Base-by-base conservation (phyloP, 805 yeast species). In the Starmerella stigmatis region DNA sequence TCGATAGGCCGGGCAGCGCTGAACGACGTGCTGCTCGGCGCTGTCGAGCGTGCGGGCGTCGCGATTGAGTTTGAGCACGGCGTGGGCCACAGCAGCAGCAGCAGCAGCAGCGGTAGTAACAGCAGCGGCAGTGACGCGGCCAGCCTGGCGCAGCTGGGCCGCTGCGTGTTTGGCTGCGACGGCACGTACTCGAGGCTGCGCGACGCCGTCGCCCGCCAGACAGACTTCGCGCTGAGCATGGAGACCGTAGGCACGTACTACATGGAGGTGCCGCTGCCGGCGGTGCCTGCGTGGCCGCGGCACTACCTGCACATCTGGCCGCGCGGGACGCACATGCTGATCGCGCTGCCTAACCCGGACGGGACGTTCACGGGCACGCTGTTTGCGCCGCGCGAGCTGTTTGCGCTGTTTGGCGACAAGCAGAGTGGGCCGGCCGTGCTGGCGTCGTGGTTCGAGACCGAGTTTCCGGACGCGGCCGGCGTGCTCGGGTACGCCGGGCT, bases 251-350 rank as follows among this genome's bases (percentile, higher is more conserved):
- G 84, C 58, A 79, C 81, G 69, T 79, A 82, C 55, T 88, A 88
- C 59, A 59, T 88, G 53, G 96, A 88, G 61, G 68, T 88, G 42
- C 74, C 73, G 52, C 81, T 88, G 35, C 86, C 94, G 9, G 72
- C 85, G 10, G 39, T 34, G 11, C 36, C 30, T n/a, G 17, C 28
- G 16, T 51, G 54, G 54, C 67, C 69, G 3, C 58, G 63, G 2
- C 77, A 84, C 63, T 86, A 84, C 60, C 69, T 88, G 42, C 96
- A 88, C 57, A 84, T 88, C 37, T 88, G 96, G 96, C 96, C 96
- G 4, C 69, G 96, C 37, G 75, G 78, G 47, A 71, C 82, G 44
- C 84, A 69, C 60, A 88, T 88, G 96, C 71, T 88, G 54, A 88
- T 88, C 57, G 95, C 95, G 0, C 69, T 88, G 47, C 83, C 96